Evolutionary conservation across 2,329 filamentous ascomycete genomes (phyloP).

Genomic region (Talaromyces pinophilus): DNA sequence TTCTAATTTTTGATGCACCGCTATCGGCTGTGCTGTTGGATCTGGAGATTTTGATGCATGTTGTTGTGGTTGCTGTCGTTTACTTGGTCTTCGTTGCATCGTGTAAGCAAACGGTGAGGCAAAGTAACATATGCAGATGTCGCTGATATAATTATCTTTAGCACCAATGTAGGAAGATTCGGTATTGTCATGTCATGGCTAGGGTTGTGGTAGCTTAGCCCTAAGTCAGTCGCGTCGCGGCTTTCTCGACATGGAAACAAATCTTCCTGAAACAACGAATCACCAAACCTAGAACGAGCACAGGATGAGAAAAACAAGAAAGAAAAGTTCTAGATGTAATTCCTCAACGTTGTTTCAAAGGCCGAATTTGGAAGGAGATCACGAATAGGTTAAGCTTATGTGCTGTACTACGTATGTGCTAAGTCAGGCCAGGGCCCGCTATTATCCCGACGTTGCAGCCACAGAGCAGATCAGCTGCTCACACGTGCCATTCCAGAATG

Average conservation of each 20-base stretch:
- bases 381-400: conserved; percentile 2
- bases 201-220: not conserved
- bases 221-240: not conserved
- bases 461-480: conserved; percentile 9
- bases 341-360: not conserved
- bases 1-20: not conserved
- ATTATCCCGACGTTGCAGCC: not conserved
- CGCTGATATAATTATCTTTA: not conserved
- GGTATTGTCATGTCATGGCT: not conserved
- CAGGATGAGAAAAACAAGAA: not conserved
- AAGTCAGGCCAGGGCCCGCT: conserved; percentile 1
- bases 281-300: not conserved
- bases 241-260: not conserved
- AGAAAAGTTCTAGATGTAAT: not conserved
- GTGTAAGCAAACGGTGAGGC: not conserved
- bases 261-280: not conserved
- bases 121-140: not conserved
- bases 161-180: not conserved
- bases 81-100: conserved; percentile 19
- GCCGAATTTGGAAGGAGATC: not conserved
- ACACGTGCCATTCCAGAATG: conserved; percentile 12
- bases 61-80: not conserved
- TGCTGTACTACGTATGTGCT: not conserved
- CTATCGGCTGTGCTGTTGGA: not conserved
- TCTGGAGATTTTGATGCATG: not conserved